Evolutionary conservation across 2,329 filamentous ascomycete species (phyloP).

Genomic region (Cercospora sp.): DNA sequence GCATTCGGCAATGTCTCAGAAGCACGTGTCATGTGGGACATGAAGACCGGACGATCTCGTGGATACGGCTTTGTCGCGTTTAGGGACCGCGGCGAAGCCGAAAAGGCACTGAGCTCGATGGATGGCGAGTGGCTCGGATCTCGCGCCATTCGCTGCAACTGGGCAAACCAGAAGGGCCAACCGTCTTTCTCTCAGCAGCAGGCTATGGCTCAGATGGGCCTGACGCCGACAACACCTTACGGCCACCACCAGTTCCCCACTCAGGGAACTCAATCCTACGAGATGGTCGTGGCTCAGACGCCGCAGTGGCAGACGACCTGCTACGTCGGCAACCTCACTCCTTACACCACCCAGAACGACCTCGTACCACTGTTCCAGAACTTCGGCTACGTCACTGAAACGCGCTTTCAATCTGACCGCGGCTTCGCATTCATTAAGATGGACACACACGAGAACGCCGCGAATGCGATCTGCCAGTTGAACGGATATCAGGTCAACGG

Average conservation of each 20-base stretch:
- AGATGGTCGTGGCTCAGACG: conserved; percentile 93
- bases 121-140: conserved; percentile 99
- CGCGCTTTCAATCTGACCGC: conserved; percentile 94
- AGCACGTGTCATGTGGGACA: conserved; percentile 99
- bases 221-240: conserved; percentile 95
- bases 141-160: conserved; percentile 97
- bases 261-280: conserved; percentile 93
- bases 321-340: conserved; percentile 96
- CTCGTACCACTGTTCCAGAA: conserved; percentile 98
- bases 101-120: conserved; percentile 96
- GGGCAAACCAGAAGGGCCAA: conserved; percentile 99
- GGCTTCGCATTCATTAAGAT: conserved; percentile 99
- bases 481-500: conserved; percentile 98
- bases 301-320: conserved; percentile 97
- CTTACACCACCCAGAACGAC: conserved; percentile 95
- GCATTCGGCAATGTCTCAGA: conserved; percentile 95
- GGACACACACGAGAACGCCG: conserved; percentile 96
- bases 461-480: conserved; percentile 96
- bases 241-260: conserved; percentile 92
- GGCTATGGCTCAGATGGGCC: conserved; percentile 94
- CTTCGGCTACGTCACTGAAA: conserved; percentile 96
- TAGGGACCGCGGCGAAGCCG: conserved; percentile 87
- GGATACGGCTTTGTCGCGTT: conserved; percentile 98
- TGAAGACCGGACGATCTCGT: conserved; percentile 97
- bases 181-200: conserved; percentile 97